Base-by-base conservation (phyloP, 805 yeast species). In the Hanseniaspora taiwanica region DNA sequence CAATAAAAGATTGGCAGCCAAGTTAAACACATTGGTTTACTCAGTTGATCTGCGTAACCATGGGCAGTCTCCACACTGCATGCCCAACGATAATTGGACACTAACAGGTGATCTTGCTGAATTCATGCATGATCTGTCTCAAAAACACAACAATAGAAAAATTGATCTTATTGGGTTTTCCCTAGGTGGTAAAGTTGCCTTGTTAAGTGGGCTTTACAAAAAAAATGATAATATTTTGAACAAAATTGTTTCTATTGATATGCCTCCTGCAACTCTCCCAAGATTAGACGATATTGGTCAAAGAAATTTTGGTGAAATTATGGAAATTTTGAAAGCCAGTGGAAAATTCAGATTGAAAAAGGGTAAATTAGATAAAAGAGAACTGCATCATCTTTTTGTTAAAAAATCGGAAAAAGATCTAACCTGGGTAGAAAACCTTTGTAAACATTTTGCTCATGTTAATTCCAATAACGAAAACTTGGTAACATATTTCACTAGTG, bases 121-220 rank as follows among this genome's bases (percentile, higher is more conserved):
- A 31, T 64, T 64, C 38, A 52, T 53, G 10, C n/a, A 18, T 3
- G 19, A 9, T 5, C 4, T 19, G 12, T 18, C 23, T 7, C 18
- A 21, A 4, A n/a, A n/a, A 10, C 25, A 40, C 18, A 27, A 29
- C 9, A 37, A 49, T 7, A 46, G 52, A 39, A 59, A 59, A 12
- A 55, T 64, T 4, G 52, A 62, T 29, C 39, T 68, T 3, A 42
- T 67, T 10, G 81, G 81, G 0, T 78, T 71, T 49, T 73, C 78
- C 16, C 68, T 76, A 72, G 82, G 82, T 1, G 80, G 77, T 3
- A 74, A 73, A 48, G 65, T 70, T 1, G 72, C 72, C 0, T 65
- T 76, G 68, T 41, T 66, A 36, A 62, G 64, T 1, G 56, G 33
- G 8, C 9, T 16, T 16, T 16, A 29, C 6, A 29, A 29, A 16